Conservation (phyloP, 2,329 filamentous ascomycete genomes). For the Coniochaeta hoffmannii region DNA sequence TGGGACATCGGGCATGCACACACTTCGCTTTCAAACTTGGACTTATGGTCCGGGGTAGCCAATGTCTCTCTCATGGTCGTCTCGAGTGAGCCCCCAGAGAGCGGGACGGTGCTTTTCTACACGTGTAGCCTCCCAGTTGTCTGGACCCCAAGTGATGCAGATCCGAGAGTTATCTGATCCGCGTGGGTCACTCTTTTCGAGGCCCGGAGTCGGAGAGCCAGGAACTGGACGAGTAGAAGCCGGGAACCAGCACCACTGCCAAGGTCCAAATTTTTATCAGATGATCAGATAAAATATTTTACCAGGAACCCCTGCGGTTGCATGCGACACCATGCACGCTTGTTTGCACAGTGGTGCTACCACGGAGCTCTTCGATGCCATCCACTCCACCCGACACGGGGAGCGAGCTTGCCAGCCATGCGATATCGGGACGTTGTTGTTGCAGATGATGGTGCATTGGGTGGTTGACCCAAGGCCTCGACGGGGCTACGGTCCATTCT, state of each 20-base stretch:
- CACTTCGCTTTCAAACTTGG: background rate
- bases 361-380: background rate
- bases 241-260: background rate
- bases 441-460: background rate
- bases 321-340: background rate
- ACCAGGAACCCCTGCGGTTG: background rate
- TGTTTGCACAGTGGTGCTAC: background rate
- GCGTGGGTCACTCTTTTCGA: background rate
- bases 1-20: background rate
- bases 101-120: background rate
- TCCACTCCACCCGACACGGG: background rate
- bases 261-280: background rate
- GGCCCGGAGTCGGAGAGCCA: background rate
- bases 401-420: background rate
- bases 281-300: conserved; percentile 2
- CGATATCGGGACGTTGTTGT: background rate
- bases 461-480: background rate
- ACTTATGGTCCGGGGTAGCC: background rate
- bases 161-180: background rate
- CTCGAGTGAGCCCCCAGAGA: background rate
- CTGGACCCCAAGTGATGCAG: background rate
- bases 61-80: background rate
- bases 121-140: too few relatives aligned
- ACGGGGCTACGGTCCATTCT: background rate
- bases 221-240: background rate